Evolutionary conservation across 1,284 basidiomycete genomes (phyloP), one percentile per base, ranked within the genome.

Genomic region (Marasmius sp.): DNA sequence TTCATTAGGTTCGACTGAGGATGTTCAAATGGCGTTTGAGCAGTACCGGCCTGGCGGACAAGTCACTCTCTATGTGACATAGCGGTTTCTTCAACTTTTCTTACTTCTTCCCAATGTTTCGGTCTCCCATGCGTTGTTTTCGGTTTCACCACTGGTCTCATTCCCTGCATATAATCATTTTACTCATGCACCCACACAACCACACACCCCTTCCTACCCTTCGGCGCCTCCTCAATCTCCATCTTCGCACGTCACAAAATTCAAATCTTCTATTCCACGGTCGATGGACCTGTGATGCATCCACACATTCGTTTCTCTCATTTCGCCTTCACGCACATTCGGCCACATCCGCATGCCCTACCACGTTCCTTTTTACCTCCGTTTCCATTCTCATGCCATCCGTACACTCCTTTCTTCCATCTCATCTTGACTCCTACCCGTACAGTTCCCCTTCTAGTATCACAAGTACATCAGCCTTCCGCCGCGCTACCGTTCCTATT

Each of bases 21-120:
- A 95, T 72, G 89, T 95, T 20, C 89, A 92, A 65, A 93, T 95
- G 86, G 93, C 94, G 52, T 94, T 95, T 67, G 93, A 94, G 74
- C 83, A 86, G 63, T 86, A 85, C 74, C 80, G 84, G 65, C 86
- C 87, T 20, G 88, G 87, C 34, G 87, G 85, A 65, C 88, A 91
- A 75, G 89, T 92, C 61, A 88, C 85, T 20, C 81, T 92, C 57
- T 91, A 84, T 73, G 91, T 92, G 69, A 87, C 84, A 71, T 92
- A 77, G 84, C 60, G 60, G 62, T 41, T 34, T 49, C 41, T 53
- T 58, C 51, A 47, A 51, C 59, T 49, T 54, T 58, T 55, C 52
- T 57, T 53, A 57, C 41, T 18, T 16, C 20, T 27, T 54, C 50
- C 54, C 47, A 56, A 18, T 57, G 41, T 18, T 52, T 59, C 48